Evolutionary conservation across 371 early-diverging fungal species (phyloP).

Genomic region (Umbelopsis sp.): DNA sequence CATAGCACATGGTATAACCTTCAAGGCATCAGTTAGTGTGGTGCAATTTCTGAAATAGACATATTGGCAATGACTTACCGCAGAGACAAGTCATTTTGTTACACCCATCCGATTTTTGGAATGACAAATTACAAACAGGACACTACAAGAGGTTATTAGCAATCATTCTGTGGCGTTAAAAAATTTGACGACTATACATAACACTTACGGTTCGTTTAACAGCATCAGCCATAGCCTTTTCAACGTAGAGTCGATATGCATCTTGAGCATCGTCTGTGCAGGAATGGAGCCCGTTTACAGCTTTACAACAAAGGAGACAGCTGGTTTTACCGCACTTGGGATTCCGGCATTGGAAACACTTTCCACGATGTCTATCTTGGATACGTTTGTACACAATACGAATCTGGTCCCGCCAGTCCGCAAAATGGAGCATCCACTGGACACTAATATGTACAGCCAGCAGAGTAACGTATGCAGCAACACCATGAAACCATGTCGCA

Average conservation of each 20-base stretch:
- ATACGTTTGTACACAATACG: constrained; percentile 37
- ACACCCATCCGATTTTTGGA: constrained; percentile 67
- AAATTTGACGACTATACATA: background rate
- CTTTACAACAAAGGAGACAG: constrained; percentile 53
- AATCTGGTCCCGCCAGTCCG: constrained; percentile 17
- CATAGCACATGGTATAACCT: constrained; percentile 69
- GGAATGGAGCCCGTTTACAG: constrained; percentile 53
- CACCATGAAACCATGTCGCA: constrained; percentile 4
- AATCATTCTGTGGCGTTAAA: background rate
- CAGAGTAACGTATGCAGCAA: constrained; percentile 7
- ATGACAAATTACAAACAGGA: constrained; percentile 61
- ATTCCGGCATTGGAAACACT: constrained; percentile 54
- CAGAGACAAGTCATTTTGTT: constrained; percentile 72
- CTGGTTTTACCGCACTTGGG: constrained; percentile 48
- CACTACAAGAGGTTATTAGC: constrained; percentile 49
- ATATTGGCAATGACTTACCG: constrained; percentile 36
- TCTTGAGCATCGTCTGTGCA: constrained; percentile 63
- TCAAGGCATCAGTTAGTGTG: background rate
- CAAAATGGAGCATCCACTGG: constrained; percentile 16
- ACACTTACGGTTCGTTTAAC: constrained; percentile 66
- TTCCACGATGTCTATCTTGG: constrained; percentile 35
- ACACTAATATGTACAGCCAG: constrained; percentile 11
- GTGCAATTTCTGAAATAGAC: background rate
- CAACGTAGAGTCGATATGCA: constrained; percentile 61
- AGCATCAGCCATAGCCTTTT: constrained; percentile 70